Evolutionary conservation across 164 flowering plant species (phyloP).

Genomic region (Platanus orientalis): DNA sequence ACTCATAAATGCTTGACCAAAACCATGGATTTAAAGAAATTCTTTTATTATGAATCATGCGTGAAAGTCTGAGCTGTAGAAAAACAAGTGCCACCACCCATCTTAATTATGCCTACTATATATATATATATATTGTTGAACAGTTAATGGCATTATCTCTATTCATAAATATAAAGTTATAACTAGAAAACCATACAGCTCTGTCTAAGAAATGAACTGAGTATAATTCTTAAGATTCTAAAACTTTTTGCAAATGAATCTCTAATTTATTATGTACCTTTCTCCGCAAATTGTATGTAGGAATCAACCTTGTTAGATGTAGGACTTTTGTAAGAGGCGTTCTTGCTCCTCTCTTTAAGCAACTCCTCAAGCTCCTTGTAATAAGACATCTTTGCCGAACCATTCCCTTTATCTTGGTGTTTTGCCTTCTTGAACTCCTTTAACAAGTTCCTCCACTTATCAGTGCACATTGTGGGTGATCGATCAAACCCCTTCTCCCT

Average conservation of each 20-base stretch:
- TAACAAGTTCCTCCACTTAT: slow-evolving; percentile 27
- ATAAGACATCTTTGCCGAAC: slow-evolving; percentile 17
- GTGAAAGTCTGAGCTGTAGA: no score
- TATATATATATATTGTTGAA: no score
- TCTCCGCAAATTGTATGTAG: slow-evolving; percentile 20
- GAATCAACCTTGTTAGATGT: slow-evolving; percentile 11
- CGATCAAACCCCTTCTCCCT: slow-evolving; percentile 26
- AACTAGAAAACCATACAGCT: no score
- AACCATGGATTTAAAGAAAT: no score
- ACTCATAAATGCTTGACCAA: no score
- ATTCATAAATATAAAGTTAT: no score
- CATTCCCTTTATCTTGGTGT: slow-evolving; percentile 13
- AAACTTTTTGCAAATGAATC: no score
- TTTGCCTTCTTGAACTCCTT: slow-evolving; percentile 23
- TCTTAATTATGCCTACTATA: no score
- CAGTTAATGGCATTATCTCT: no score
- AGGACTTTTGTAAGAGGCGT: slow-evolving; percentile 11
- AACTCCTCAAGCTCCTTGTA: slow-evolving; percentile 24
- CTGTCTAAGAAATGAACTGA: no score
- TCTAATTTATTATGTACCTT: slow-evolving; percentile 13
- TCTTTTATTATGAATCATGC: no score
- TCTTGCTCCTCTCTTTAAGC: slow-evolving; percentile 19
- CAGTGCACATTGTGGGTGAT: slow-evolving; percentile 7
- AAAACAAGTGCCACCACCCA: no score
- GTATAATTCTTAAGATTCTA: neutral